Evolutionary conservation across 441 rosid species (phyloP).

Genomic region (Gossypium lobatum): DNA sequence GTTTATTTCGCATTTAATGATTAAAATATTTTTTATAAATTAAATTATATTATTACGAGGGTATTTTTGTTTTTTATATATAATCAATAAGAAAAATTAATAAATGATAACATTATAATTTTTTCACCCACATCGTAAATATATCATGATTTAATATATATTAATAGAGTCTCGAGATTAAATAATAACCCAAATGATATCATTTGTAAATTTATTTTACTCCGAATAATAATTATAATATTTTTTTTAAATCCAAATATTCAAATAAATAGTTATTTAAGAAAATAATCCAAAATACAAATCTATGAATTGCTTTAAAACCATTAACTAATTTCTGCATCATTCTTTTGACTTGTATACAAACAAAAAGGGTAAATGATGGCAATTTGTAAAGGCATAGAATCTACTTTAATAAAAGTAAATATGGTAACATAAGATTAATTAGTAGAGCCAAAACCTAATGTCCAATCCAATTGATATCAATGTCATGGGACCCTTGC

Average conservation of each 20-base stretch:
- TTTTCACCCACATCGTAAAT: no score
- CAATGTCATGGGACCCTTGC: neutral
- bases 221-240: no score
- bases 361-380: constrained; percentile 1
- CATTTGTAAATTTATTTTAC: no score
- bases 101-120: no score
- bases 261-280: neutral
- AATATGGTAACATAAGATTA: neutral
- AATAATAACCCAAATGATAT: no score
- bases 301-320: neutral
- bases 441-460: neutral
- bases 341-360: neutral
- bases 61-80: no score
- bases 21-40: no score
- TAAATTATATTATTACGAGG: no score
- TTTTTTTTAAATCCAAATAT: neutral
- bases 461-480: neutral
- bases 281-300: neutral
- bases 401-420: neutral
- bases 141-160: neutral
- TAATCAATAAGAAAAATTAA: no score
- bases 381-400: constrained; percentile 12
- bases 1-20: no score
- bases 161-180: neutral
- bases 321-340: neutral